These are phyloP conservation scores for Calocybe cyanea DNA, from an alignment of 768 basidiomycete species.

Conservation along the genomic window DNA sequence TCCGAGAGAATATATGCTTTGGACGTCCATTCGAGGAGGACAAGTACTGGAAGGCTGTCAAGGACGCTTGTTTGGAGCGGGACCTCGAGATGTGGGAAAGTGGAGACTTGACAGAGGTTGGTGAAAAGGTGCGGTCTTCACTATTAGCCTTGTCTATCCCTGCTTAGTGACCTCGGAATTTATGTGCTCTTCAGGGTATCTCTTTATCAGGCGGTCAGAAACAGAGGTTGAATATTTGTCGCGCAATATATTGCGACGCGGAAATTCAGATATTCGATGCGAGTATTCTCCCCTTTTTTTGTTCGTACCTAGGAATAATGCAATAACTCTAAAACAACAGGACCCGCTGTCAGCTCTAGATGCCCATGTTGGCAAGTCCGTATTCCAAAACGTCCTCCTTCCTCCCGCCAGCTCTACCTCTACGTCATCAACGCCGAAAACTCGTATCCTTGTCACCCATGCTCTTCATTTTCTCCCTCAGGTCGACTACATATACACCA, in stretches of 20 bases:
- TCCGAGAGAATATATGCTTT: constrained; percentile 88
- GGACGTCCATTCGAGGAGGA: constrained; percentile 79
- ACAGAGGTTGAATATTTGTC: constrained; percentile 81
- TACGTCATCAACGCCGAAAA: constrained; percentile 60
- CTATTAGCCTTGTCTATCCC: not conserved
- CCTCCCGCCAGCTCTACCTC: constrained; percentile 18
- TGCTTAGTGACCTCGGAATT: not conserved
- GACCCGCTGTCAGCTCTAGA: constrained; percentile 90
- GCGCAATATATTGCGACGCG: constrained; percentile 81
- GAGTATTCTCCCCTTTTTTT: not conserved
- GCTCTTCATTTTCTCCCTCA: constrained; percentile 86
- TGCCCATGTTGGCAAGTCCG: constrained; percentile 84
- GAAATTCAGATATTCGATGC: constrained; percentile 86
- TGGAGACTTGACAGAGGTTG: constrained; percentile 83
- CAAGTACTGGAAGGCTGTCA: constrained; percentile 77
- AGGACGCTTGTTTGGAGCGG: constrained; percentile 72
- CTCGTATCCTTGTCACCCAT: constrained; percentile 87
- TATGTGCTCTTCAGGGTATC: constrained; percentile 52
- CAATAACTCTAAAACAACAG: constrained; percentile 26
- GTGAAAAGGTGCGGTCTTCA: constrained; percentile 47
- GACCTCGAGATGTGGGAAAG: constrained; percentile 75
- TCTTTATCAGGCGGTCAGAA: constrained; percentile 80
- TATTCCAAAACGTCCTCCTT: constrained; percentile 77
- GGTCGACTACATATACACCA: constrained; percentile 81
- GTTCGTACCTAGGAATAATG: not conserved